Base-by-base conservation (phyloP, 225 moss, liverwort and hornwort genomes). In the Thuidium tamariscinum region DNA sequence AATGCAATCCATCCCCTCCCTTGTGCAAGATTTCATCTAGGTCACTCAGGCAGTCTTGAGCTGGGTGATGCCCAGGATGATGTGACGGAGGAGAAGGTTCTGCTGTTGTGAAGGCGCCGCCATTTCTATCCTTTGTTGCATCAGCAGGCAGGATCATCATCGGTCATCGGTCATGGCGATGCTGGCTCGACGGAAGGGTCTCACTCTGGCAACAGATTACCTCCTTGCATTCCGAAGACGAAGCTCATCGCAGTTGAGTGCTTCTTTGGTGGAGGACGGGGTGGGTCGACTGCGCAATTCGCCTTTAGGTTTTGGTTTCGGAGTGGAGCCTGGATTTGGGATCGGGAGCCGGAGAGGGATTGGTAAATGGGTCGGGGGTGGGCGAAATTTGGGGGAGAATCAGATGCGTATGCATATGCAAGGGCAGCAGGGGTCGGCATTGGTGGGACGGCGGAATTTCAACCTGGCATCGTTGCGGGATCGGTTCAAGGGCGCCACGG, bases 101-200 rank as follows among this genome's bases (percentile, higher is more conserved):
- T 77, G 10, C 44, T 46, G 13, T 57, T 9, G 48, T 74, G 84
- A 74, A 84, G 84, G 39, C 74, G 29, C 74, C 48, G 17, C 74
- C 36, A 13, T n/a, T 55, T 63, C 62, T 30, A 54, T 51, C 27
- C 25, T 34, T 68, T 74, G 82, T 46, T 56, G 66, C 56, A 44
- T 44, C n/a, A 48, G 63, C 64, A 80, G 64, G 64, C n/a, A 64
- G 49, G 64, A 64, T 80, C 49, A 22, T n/a, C 83, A 65, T 75
- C 74, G 51, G 63, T 61, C 68, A 46, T 32, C 52, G 57, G 75
- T 80, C 69, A 91, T 91, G 92, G 90, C 92, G 64, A 92, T 92
- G 86, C 86, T 91, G 88, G 87, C 74, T 81, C 90, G 92, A 62
- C 88, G 90, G 84, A 92, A 86, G 86, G 89, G 92, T 84, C 56